phyloP scores from a whole-genome alignment of 2,329 filamentous ascomycete genomes.

The Aspergillus clavatus region DNA sequence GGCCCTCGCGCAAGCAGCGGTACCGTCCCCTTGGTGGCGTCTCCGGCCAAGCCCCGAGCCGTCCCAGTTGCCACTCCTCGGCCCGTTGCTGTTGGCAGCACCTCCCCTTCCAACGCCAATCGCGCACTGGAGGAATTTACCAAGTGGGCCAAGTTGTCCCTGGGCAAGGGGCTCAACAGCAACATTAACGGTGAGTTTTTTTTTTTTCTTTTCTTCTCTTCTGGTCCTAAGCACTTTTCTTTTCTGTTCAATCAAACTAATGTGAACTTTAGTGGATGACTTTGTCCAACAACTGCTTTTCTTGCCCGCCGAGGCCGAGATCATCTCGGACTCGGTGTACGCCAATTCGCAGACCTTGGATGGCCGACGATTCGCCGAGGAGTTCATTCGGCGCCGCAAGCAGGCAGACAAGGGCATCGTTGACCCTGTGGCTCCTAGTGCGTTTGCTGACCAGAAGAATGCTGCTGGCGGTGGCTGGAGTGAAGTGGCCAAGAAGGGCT shows the following conservation, averaged over 20 bases:
- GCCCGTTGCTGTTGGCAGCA: slow-evolving; percentile 44
- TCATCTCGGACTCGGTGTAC: slow-evolving; percentile 90
- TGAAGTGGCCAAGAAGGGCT: slow-evolving; percentile 93
- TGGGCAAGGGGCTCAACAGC: slow-evolving; percentile 67
- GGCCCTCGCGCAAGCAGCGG: slow-evolving; percentile 47
- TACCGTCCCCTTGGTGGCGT: slow-evolving; percentile 32
- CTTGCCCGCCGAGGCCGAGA: slow-evolving; percentile 69
- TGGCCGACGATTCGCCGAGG: slow-evolving; percentile 85
- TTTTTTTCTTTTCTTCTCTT: neutral
- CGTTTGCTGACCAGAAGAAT: slow-evolving; percentile 47
- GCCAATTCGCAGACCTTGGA: slow-evolving; percentile 83
- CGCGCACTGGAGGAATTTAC: slow-evolving; percentile 85
- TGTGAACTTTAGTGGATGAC: slow-evolving; percentile 60
- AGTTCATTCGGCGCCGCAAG: slow-evolving; percentile 89
- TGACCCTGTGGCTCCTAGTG: slow-evolving; percentile 55
- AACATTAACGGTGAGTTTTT: slow-evolving; percentile 58
- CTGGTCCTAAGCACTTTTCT: slow-evolving; percentile 8
- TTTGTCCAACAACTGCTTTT: slow-evolving; percentile 72
- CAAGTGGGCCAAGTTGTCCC: slow-evolving; percentile 81
- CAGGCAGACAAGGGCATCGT: slow-evolving; percentile 88
- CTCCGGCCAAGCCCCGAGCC: slow-evolving; percentile 45
- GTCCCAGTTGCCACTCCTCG: slow-evolving; percentile 52
- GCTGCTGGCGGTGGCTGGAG: slow-evolving; percentile 69
- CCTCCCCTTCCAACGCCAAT: slow-evolving; percentile 42
- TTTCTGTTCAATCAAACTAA: slow-evolving; percentile 38